Base-by-base conservation (phyloP, 1,139 yeast species). In the Scheffersomyces cryptocercus region DNA sequence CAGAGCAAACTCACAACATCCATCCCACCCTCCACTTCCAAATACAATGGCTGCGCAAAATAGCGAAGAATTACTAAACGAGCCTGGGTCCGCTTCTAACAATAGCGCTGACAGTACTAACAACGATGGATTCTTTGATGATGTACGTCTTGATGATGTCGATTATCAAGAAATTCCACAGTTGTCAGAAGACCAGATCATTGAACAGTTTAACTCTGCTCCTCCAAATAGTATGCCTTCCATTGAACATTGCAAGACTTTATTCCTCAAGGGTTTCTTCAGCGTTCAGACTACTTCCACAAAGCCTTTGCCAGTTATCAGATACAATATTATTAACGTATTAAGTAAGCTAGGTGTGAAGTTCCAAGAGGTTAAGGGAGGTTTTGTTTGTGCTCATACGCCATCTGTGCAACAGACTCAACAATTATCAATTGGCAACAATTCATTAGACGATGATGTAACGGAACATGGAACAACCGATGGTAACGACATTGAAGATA, bases 261-360 rank as follows among this genome's bases (percentile, higher is more conserved):
- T 91, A 51, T 90, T 90, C 70, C 78, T 93, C 62, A 90, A 91
- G 64, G 98, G 98, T 1, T 90, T 93, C 59, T 93, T 93, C 69
- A 85, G 95, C 50, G 98, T 91, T 37, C 97, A 90, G 66, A 88
- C 97, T 1, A 93, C 99, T 0, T 89, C 97, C 2, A 88, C 97
- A 4, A 90, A 90, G 56, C 91, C 97, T 16, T 74, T 93, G 45
- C 93, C 95, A 8, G 88, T 88, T 49, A 91, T 93, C 46, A 82
- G 98, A 46, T 82, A 87, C 56, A 91, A 88, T 59, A 84, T 93
- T 39, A 87, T 93, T 29, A 79, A 83, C 29, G 95, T 88, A 1
- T 76, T 93, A 61, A 83, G 82, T 30, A 82, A 82, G 51, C 72
- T 89, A 58, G 91, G 90, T 16, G 95, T 93, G 37, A 82, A 83